phyloP scores from a whole-genome alignment of 1,139 yeast species.

The Debaryomyces psychrophilus region DNA sequence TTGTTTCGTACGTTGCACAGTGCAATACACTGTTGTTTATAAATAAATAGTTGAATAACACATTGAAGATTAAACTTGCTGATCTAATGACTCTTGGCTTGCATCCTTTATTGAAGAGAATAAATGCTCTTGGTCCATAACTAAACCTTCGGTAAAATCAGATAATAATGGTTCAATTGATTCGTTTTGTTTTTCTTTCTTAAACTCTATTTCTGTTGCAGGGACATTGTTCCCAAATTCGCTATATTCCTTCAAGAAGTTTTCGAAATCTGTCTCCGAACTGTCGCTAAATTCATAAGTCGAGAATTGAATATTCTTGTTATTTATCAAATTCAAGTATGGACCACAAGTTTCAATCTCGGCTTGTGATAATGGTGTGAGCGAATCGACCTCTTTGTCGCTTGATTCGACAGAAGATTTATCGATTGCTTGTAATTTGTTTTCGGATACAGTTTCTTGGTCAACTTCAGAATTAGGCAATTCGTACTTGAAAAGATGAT shows the following conservation, averaged over 20 bases:
- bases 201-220: slow-evolving; percentile 15
- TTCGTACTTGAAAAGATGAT: slow-evolving; percentile 45
- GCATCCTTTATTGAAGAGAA: neutral
- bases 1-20: neutral
- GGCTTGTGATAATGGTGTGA: slow-evolving; percentile 55
- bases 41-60: neutral
- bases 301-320: slow-evolving; percentile 37
- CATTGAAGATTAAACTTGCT: neutral
- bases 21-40: neutral
- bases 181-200: neutral
- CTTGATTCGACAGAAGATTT: slow-evolving; percentile 18
- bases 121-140: slow-evolving; percentile 12
- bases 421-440: slow-evolving; percentile 3
- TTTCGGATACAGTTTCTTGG: slow-evolving; percentile 6
- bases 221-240: slow-evolving; percentile 23
- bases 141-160: slow-evolving; percentile 10
- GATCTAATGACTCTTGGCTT: neutral
- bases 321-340: slow-evolving; percentile 51
- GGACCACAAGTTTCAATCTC: slow-evolving; percentile 71
- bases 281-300: slow-evolving; percentile 26
- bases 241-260: slow-evolving; percentile 12
- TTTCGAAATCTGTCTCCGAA: slow-evolving; percentile 14
- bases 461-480: slow-evolving; percentile 35
- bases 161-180: neutral
- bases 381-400: neutral